Evolutionary conservation across 176 grass and related monocot genomes (phyloP).

Genomic region (Bromus sterilis): DNA sequence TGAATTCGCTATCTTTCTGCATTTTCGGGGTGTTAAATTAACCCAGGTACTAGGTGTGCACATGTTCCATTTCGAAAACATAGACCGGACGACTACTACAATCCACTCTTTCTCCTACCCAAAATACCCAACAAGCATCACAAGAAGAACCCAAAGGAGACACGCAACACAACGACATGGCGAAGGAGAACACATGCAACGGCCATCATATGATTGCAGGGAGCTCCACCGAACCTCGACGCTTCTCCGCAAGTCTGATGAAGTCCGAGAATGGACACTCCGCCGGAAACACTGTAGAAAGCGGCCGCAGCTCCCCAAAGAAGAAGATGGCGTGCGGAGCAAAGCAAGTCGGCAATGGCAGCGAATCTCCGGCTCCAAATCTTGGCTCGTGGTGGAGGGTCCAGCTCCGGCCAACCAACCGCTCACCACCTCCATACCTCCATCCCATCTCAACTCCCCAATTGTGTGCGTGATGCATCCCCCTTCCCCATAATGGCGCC

Average conservation of each 20-base stretch:
- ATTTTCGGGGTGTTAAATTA: background rate
- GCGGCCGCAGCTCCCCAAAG: background rate
- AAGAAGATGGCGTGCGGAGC: background rate
- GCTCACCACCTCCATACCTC: background rate
- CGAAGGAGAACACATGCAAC: background rate
- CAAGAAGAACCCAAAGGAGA: background rate
- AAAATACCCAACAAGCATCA: background rate
- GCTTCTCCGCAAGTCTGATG: background rate
- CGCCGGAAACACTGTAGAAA: background rate
- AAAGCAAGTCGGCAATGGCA: conserved; percentile 7
- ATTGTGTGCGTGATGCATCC: conserved; percentile 5
- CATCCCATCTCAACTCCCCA: background rate
- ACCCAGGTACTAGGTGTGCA: too few relatives aligned
- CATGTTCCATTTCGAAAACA: background rate
- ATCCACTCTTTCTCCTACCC: background rate
- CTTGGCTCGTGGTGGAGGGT: background rate
- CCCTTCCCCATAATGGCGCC: background rate
- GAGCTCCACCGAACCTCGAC: background rate
- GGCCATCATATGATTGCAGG: background rate
- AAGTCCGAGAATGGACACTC: background rate
- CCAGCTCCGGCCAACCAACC: background rate
- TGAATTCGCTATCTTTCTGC: background rate
- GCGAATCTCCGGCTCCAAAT: background rate
- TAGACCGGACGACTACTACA: background rate
- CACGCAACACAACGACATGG: background rate